Evolutionary conservation across 2,329 filamentous ascomycete species (phyloP), one percentile per base, ranked within the genome.

Genomic region (Fusarium drepaniforme): DNA sequence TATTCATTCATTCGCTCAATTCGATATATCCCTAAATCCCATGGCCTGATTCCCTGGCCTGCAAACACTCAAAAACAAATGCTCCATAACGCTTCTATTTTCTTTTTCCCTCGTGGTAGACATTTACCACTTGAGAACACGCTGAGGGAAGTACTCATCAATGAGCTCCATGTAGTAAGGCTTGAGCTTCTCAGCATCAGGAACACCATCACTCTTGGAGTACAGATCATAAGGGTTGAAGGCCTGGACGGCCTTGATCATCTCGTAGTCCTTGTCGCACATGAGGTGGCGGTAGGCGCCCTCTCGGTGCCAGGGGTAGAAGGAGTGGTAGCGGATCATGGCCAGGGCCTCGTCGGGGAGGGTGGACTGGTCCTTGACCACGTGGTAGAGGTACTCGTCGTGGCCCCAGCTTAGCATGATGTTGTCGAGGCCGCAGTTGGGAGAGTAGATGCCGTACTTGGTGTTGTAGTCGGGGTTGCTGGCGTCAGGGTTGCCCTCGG

Each of bases 221-320:
- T 97, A 97, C 63, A 97, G 81, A 81, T 97, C 95, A 79, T 97
- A 98, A 0, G 95, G 94, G 82, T 97, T 97, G 84, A 98, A 97
- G 0, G 93, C 94, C 83, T 90, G 89, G 60, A 97, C 95, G 11
- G 94, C 94, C 80, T 90, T 90, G 77, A 97, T 85, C 92, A 97
- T 95, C 78, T 89, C 88, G 82, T 92, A 85, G 78, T 98, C 95
- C 81, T 95, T 93, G 71, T 93, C 91, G 82, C 93, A 89, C 95
- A 97, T 97, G 83, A 97, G 89, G 84, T 94, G 91, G 71, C 84
- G 84, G 85, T 98, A 98, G 8, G 94, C 95, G 65, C 92, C 93
- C 82, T 93, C 92, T 71, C 88, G 90, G 85, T 97, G 95, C 95
- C 95, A 98, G 18, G 95, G 93, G 84, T 98, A 98, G 85, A 97